phyloP scores from a whole-genome alignment of 768 basidiomycete species.

The Neoboletus brunneissimus region DNA sequence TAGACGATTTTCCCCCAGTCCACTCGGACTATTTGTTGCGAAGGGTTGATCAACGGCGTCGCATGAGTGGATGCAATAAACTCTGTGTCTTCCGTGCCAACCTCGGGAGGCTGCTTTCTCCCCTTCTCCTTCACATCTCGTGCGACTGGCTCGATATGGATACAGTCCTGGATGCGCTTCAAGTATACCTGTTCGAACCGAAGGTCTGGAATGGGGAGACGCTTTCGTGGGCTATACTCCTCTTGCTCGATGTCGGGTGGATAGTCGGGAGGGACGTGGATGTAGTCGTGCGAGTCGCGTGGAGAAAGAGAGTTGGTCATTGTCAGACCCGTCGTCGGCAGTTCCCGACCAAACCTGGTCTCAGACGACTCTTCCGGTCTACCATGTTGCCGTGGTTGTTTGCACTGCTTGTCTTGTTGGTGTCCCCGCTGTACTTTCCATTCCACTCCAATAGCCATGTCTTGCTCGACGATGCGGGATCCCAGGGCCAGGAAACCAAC shows the following conservation, averaged over 20 bases:
- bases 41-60: constrained; percentile 27
- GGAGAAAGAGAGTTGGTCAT: constrained; percentile 19
- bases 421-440: constrained; percentile 27
- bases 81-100: constrained; percentile 21
- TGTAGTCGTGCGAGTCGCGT: constrained; percentile 19
- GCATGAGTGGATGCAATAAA: constrained; percentile 24
- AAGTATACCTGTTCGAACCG: constrained; percentile 75
- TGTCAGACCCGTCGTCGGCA: constrained; percentile 16
- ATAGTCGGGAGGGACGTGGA: constrained; percentile 16
- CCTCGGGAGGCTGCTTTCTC: constrained; percentile 22
- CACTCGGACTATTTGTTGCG: constrained; percentile 40
- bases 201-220: constrained; percentile 68
- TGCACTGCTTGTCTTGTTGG: constrained; percentile 13
- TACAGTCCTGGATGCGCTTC: constrained; percentile 53
- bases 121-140: constrained; percentile 30
- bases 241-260: constrained; percentile 14
- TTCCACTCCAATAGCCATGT: constrained; percentile 22
- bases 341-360: constrained; percentile 14
- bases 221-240: constrained; percentile 27
- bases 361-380: not conserved
- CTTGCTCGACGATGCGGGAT: constrained; percentile 10
- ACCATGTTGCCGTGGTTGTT: constrained; percentile 19
- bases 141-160: constrained; percentile 39
- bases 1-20: constrained; percentile 60
- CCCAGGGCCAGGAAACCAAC: not conserved